Conservation (phyloP, 106 monocot species). For the Chionographis japonica region DNA sequence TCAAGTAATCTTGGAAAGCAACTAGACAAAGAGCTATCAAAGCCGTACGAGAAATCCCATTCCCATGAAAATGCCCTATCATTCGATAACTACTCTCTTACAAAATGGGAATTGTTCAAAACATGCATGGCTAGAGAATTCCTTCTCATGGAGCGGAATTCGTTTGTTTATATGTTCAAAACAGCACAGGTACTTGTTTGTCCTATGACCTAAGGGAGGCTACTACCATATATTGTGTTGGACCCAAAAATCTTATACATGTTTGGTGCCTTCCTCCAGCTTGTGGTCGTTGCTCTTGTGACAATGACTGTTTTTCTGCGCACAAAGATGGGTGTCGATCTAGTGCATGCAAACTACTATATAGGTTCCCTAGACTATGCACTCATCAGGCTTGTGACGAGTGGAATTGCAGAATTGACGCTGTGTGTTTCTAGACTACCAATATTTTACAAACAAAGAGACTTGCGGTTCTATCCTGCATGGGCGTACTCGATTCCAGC, state of each 20-base stretch:
- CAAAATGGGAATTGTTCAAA: conserved; percentile 25
- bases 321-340: conserved; percentile 9
- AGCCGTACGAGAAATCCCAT: conserved; percentile 6
- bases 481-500: conserved; percentile 28
- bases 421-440: conserved; percentile 15
- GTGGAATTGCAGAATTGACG: conserved; percentile 24
- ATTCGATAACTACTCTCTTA: conserved; percentile 1
- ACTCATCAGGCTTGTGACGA: conserved; percentile 15
- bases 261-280: background rate
- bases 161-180: conserved; percentile 11
- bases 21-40: conserved; percentile 10
- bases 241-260: too few relatives aligned
- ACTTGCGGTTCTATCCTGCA: conserved; percentile 24
- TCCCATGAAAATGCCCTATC: conserved; percentile 16
- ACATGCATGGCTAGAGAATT: conserved; percentile 16
- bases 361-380: conserved; percentile 16
- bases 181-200: conserved; percentile 1
- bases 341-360: conserved; percentile 12
- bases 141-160: conserved; percentile 21
- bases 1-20: conserved; percentile 6
- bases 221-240: too few relatives aligned
- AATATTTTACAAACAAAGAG: conserved; percentile 23
- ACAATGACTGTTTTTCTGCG: conserved; percentile 26
- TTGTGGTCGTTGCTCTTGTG: conserved; percentile 12
- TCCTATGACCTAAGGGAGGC: background rate